Evolutionary conservation across 768 basidiomycete species (phyloP).

Genomic region (Leccinum broughii): DNA sequence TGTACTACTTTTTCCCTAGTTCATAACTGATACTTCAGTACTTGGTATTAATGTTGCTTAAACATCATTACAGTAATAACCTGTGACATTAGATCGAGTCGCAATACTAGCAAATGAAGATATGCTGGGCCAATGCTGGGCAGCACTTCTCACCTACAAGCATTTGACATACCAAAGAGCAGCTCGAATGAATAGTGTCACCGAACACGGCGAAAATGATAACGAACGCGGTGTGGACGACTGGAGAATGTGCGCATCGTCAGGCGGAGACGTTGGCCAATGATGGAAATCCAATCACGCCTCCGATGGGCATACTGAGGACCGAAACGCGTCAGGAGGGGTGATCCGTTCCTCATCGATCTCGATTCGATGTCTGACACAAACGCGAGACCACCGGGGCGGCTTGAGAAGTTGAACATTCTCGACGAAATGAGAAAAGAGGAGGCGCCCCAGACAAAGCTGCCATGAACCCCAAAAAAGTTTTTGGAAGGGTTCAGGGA

Average conservation of each 20-base stretch:
- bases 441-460: not conserved
- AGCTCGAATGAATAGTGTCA: not conserved
- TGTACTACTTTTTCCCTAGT: constrained; percentile 32
- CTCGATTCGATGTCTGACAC: not conserved
- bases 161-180: not conserved
- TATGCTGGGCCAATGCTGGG: not conserved
- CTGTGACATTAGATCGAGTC: constrained; percentile 12
- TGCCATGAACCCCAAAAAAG: not conserved
- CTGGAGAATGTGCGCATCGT: too few relatives aligned
- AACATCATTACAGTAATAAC: constrained; percentile 29
- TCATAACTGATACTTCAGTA: constrained; percentile 21
- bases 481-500: not conserved
- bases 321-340: not conserved
- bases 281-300: not conserved
- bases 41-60: constrained; percentile 35
- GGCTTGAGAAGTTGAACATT: not conserved
- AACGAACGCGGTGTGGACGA: not conserved
- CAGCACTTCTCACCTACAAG: not conserved
- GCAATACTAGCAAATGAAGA: not conserved
- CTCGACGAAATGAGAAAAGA: not conserved
- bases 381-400: not conserved
- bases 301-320: not conserved
- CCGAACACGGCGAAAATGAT: not conserved
- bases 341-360: not conserved
- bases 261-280: not conserved